Base-by-base conservation (phyloP, 768 basidiomycete genomes). In the Paxillus ammoniavirescens region DNA sequence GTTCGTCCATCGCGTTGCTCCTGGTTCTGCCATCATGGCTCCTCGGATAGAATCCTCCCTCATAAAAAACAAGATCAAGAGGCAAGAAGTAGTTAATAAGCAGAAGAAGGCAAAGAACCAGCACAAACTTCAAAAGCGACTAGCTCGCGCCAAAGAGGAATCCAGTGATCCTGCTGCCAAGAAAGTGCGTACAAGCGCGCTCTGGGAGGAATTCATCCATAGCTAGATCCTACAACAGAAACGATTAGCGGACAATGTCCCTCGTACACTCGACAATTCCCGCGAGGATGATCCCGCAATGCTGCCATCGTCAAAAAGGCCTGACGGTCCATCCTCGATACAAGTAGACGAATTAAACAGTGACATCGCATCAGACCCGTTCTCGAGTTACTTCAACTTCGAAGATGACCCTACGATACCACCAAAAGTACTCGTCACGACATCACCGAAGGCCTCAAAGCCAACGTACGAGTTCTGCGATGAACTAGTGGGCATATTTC, bases 401-500 rank as follows among this genome's bases (percentile, higher is more conserved):
- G 70, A 80, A 18, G 80, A 82, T 42, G 84, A 89, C 62, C 86
- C 89, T 2, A 77, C 73, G 15, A 68, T 86, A 1, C 92, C 93
- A 5, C 90, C 92, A 3, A 96, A 91, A 72, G 82, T 96, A 48
- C 77, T 98, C 47, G 82, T 98, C 45, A 98, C 95, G 3, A 98
- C 95, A 5, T 93, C 91, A 0, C 83, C 86, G 14, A 90, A 89
- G 59, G 89, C 93, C 5, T 89, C 91, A n/a, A 90, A 89, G 65
- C 72, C 81, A 15, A 96, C 94, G 1, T 96, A 93, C 59, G 87
- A 90, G 31, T 94, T 99, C 68, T 93, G 93, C 61, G 92, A 95
- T 57, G 97, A 97, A 68, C 71, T 98, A 17, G 84, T 88, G 8
- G 89, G 86, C 2, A 75, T 98, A 31, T 96, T 93, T 66, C 95